Conservation (phyloP, 805 yeast species). For the Barnettozyma siamensis region DNA sequence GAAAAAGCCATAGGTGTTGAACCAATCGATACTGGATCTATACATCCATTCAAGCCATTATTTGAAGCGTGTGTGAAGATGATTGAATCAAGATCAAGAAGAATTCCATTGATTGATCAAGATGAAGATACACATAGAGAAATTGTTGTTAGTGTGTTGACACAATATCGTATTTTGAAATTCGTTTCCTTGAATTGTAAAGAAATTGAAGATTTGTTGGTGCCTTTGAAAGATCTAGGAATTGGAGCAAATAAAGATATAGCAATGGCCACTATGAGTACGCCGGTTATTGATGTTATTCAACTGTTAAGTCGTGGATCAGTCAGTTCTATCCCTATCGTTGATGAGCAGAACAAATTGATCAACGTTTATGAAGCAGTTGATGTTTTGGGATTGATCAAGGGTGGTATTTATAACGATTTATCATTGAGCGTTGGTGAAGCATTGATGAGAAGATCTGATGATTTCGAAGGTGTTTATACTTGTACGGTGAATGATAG, state of each 20-base stretch:
- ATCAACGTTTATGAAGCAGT: constrained; percentile 94
- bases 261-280: constrained; percentile 80
- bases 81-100: constrained; percentile 81
- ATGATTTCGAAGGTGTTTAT: constrained; percentile 96
- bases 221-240: constrained; percentile 65
- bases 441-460: constrained; percentile 87
- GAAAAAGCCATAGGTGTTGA: constrained; percentile 84
- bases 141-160: constrained; percentile 89
- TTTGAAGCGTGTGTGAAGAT: constrained; percentile 92
- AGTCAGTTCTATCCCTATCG: constrained; percentile 91
- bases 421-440: constrained; percentile 90
- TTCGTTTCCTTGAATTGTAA: constrained; percentile 95
- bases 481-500: constrained; percentile 89
- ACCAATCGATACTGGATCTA: constrained; percentile 78
- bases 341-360: constrained; percentile 65
- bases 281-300: constrained; percentile 92
- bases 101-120: constrained; percentile 91
- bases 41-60: constrained; percentile 84
- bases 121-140: constrained; percentile 91
- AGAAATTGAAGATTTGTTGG: constrained; percentile 77
- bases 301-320: constrained; percentile 69
- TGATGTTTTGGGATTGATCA: constrained; percentile 86
- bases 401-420: constrained; percentile 92
- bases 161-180: constrained; percentile 93
- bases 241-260: constrained; percentile 54